phyloP scores from a whole-genome alignment of 2,329 filamentous ascomycete genomes.

The Keithomyces neogunnii region DNA sequence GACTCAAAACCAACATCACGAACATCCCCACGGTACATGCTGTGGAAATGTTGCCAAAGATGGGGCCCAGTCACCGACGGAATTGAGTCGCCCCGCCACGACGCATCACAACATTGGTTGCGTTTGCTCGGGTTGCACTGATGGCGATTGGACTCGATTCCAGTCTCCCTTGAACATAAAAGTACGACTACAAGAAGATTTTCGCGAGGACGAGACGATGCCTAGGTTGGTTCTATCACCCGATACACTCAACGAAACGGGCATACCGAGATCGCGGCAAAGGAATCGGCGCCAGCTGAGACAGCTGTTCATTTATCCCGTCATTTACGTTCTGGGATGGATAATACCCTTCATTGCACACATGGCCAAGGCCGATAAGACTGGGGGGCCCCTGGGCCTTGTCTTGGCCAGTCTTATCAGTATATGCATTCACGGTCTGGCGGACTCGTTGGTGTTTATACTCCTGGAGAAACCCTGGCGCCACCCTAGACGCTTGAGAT shows the following conservation, averaged over 20 bases:
- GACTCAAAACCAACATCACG: background rate
- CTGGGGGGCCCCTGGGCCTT: slow-evolving; percentile 45
- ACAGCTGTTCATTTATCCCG: slow-evolving; percentile 67
- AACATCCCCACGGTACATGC: background rate
- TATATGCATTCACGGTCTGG: slow-evolving; percentile 56
- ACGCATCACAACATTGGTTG: background rate
- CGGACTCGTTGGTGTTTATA: slow-evolving; percentile 61
- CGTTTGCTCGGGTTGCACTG: background rate
- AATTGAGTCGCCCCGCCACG: background rate
- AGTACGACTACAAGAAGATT: background rate
- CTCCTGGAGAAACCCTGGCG: slow-evolving; percentile 64
- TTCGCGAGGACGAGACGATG: slow-evolving; percentile 9
- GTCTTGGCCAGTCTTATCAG: slow-evolving; percentile 46
- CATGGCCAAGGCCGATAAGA: slow-evolving; percentile 29
- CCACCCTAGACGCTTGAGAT: slow-evolving; percentile 10
- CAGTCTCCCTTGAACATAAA: background rate
- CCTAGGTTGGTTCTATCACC: slow-evolving; percentile 10
- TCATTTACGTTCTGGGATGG: slow-evolving; percentile 67
- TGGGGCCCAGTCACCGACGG: background rate
- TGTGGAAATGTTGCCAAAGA: background rate
- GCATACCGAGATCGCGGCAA: slow-evolving; percentile 33
- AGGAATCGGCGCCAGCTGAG: slow-evolving; percentile 60
- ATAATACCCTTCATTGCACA: slow-evolving; percentile 61
- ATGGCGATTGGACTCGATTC: background rate
- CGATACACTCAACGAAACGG: slow-evolving; percentile 14